These are phyloP conservation scores for Pleodorina starrii DNA, from an alignment of 139 green algal species.

Conservation along the genomic window DNA sequence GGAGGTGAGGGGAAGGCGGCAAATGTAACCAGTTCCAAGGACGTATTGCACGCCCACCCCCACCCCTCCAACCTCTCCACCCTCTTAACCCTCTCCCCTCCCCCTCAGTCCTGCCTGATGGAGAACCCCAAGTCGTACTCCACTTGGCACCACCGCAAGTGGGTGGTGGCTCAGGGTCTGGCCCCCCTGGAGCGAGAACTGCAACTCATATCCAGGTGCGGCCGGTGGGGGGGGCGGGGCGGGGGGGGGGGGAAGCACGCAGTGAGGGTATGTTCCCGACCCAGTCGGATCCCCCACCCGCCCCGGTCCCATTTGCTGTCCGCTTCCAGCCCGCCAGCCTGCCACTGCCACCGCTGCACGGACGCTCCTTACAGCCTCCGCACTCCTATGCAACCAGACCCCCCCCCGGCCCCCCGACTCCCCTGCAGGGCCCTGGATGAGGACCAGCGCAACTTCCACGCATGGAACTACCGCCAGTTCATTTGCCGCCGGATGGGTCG, in stretches of 20 bases:
- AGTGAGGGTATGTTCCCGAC: too few relatives aligned
- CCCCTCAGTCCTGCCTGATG: conserved; percentile 72
- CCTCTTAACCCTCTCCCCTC: not conserved
- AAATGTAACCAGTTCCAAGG: too few relatives aligned
- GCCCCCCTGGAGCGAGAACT: conserved; percentile 68
- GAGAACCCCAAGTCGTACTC: conserved; percentile 96
- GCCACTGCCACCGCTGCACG: too few relatives aligned
- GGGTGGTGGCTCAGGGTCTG: conserved; percentile 77
- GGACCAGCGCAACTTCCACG: conserved; percentile 97
- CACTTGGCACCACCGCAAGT: conserved; percentile 96
- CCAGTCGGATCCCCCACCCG: too few relatives aligned
- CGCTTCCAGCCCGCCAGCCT: too few relatives aligned
- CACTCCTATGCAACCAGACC: too few relatives aligned
- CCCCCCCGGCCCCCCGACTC: not conserved
- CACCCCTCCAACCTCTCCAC: not conserved
- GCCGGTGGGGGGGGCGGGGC: not conserved
- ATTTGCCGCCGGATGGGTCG: conserved; percentile 70
- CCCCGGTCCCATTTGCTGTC: too few relatives aligned
- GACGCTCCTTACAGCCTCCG: too few relatives aligned
- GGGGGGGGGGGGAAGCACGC: not conserved
- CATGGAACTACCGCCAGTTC: conserved; percentile 93
- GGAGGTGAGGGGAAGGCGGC: not conserved
- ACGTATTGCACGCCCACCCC: not conserved
- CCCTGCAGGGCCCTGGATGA: conserved; percentile 77
- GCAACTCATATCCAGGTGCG: conserved; percentile 52